phyloP scores from a whole-genome alignment of 1,284 basidiomycete genomes.

The Cutaneotrichosporon cyanovorans region DNA sequence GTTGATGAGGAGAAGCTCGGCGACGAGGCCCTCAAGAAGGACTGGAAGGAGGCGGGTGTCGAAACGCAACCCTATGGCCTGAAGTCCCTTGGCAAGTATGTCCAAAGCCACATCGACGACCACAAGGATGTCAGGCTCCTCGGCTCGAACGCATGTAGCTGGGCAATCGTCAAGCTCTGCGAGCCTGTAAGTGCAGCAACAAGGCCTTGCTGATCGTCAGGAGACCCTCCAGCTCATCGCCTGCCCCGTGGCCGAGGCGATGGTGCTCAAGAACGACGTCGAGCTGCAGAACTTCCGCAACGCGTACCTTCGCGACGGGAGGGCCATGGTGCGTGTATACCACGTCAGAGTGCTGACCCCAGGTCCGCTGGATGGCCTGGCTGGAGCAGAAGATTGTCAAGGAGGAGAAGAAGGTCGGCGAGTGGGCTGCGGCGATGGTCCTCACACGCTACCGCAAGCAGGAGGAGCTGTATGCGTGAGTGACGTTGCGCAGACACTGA shows the following conservation, averaged over 20 bases:
- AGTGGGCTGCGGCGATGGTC: conserved; percentile 82
- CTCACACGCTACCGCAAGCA: conserved; percentile 70
- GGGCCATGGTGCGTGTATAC: conserved; percentile 61
- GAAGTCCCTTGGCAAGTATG: conserved; percentile 61
- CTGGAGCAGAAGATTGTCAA: conserved; percentile 70
- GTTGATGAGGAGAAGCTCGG: conserved; percentile 34
- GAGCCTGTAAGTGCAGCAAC: conserved; percentile 20
- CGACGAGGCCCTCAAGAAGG: conserved; percentile 24
- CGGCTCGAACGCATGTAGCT: conserved; percentile 33
- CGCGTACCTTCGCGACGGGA: conserved; percentile 85
- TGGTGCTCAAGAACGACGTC: conserved; percentile 77
- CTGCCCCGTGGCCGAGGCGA: conserved; percentile 61
- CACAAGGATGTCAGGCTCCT: conserved; percentile 23
- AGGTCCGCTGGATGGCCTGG: conserved; percentile 75
- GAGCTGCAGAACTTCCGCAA: conserved; percentile 75
- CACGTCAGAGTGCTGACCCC: neutral
- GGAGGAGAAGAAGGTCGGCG: conserved; percentile 68
- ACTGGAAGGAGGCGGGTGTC: conserved; percentile 52
- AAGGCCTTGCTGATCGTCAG: conserved; percentile 14
- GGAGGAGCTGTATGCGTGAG: conserved; percentile 63
- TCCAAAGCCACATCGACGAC: conserved; percentile 7
- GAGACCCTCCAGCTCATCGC: conserved; percentile 28
- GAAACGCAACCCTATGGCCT: conserved; percentile 57
- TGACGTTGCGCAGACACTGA: neutral
- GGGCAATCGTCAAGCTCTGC: conserved; percentile 35